Conservation (phyloP, 1,284 basidiomycete species). For the Cystobasidium slooffiae region DNA sequence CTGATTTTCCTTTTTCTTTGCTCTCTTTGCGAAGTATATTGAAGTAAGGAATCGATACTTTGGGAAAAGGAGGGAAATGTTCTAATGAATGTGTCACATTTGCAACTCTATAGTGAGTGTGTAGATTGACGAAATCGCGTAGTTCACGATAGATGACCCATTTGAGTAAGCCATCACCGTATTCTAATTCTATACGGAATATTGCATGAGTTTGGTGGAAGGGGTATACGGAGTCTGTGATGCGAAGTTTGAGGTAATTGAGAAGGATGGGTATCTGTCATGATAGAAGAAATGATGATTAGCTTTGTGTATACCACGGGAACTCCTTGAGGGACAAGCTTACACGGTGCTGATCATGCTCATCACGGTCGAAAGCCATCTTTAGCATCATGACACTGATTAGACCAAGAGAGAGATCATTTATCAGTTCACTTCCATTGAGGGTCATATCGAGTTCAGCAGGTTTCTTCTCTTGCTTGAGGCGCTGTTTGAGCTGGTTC, state of each 20-base stretch:
- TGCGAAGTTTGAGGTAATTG: conserved; percentile 79
- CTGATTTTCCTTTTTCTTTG: conserved; percentile 58
- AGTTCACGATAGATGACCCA: conserved; percentile 97
- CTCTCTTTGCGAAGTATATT: conserved; percentile 64
- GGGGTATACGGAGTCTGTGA: conserved; percentile 84
- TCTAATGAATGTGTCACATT: conserved; percentile 62
- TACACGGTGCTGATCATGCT: conserved; percentile 78
- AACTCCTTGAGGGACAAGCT: conserved; percentile 62
- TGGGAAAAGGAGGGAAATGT: conserved; percentile 88
- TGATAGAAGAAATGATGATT: not conserved
- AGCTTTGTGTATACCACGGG: not conserved
- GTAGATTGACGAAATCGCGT: conserved; percentile 87
- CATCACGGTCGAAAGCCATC: conserved; percentile 90
- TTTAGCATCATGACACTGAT: conserved; percentile 72
- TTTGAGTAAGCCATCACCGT: conserved; percentile 89
- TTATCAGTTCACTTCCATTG: conserved; percentile 41
- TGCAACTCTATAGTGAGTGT: conserved; percentile 87
- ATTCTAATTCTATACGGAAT: conserved; percentile 88
- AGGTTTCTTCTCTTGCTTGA: conserved; percentile 39
- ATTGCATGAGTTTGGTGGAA: conserved; percentile 76
- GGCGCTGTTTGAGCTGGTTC: conserved; percentile 34
- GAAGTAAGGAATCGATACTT: conserved; percentile 81
- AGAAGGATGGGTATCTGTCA: conserved; percentile 63
- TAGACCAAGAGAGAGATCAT: conserved; percentile 37
- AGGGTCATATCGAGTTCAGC: conserved; percentile 42